Evolutionary conservation across 495 filamentous ascomycete genomes (phyloP).

Genomic region (Penicillium bialowiezense): DNA sequence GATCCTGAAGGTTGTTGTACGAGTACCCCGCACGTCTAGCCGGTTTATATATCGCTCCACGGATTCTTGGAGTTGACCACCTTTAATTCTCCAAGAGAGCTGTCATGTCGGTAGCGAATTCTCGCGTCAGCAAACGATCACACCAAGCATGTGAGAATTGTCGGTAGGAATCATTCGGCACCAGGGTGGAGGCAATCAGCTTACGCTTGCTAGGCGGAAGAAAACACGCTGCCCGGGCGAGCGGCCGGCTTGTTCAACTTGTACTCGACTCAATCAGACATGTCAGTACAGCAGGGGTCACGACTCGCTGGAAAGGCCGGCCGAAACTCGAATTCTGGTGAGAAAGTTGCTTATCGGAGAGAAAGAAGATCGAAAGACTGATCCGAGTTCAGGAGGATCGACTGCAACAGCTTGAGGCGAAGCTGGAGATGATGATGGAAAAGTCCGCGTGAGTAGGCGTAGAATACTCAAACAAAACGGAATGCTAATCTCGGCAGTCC

Average conservation of each 20-base stretch:
- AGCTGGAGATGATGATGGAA: conserved; percentile 38
- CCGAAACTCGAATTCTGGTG: conserved; percentile 18
- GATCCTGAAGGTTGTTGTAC: too few species aligned
- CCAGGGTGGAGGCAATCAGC: too few species aligned
- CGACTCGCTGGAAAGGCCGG: conserved; percentile 11
- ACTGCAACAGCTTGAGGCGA: conserved; percentile 40
- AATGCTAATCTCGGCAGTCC: too few species aligned
- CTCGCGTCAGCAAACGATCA: conserved; percentile 20
- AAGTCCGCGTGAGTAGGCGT: conserved; percentile 23
- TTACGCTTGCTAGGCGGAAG: conserved; percentile 28
- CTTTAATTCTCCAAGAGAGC: too few species aligned
- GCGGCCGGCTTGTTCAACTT: conserved; percentile 41
- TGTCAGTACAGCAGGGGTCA: conserved; percentile 33
- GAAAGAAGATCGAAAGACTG: too few species aligned
- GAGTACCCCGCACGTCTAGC: too few species aligned
- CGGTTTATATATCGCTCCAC: too few species aligned
- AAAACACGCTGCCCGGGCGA: conserved; percentile 48
- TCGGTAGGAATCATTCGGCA: conserved; percentile 19
- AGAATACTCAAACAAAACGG: background rate
- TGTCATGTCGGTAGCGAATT: conserved; percentile 4
- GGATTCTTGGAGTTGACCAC: too few species aligned
- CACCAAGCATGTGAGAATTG: conserved; percentile 43
- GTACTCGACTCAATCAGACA: conserved; percentile 35
- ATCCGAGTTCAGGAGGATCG: conserved; percentile 31
- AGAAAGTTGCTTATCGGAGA: too few species aligned